Evolutionary conservation across 805 yeast genomes (phyloP).

Genomic region (Komagataella pastoris): DNA sequence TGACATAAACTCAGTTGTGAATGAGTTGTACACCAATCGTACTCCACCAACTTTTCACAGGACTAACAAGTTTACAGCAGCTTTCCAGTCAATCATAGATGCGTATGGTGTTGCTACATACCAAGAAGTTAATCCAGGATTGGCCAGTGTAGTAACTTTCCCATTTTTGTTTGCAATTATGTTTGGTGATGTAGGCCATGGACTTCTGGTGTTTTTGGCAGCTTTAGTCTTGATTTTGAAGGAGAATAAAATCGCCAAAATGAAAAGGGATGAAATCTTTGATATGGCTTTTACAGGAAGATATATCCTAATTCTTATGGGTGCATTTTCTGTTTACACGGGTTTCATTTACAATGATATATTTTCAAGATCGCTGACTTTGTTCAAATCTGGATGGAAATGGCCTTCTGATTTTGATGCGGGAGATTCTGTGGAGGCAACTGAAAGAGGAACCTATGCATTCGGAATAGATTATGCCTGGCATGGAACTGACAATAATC

Average conservation of each 20-base stretch:
- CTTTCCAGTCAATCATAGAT: constrained; percentile 59
- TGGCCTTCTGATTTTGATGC: constrained; percentile 42
- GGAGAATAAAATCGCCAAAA: constrained; percentile 35
- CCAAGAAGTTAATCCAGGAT: constrained; percentile 64
- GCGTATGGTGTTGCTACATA: constrained; percentile 72
- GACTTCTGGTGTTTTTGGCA: constrained; percentile 45
- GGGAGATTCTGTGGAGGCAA: constrained; percentile 35
- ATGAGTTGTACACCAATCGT: constrained; percentile 49
- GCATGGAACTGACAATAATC: constrained; percentile 71
- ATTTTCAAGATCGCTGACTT: constrained; percentile 54
- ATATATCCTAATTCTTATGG: constrained; percentile 59
- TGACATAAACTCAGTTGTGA: constrained; percentile 36
- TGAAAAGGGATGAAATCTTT: constrained; percentile 60
- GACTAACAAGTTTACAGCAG: constrained; percentile 55
- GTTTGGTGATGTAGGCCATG: constrained; percentile 80
- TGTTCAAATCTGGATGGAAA: constrained; percentile 60
- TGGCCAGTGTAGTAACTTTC: constrained; percentile 62
- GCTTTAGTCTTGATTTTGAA: constrained; percentile 40
- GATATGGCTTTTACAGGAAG: constrained; percentile 70
- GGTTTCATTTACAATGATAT: constrained; percentile 64
- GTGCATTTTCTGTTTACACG: constrained; percentile 59
- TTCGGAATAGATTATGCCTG: constrained; percentile 62
- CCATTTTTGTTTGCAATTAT: constrained; percentile 77
- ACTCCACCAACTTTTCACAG: constrained; percentile 64
- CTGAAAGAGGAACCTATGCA: constrained; percentile 36